Evolutionary conservation across 1,284 basidiomycete species (phyloP).

Genomic region (Amylostereum areolatum): DNA sequence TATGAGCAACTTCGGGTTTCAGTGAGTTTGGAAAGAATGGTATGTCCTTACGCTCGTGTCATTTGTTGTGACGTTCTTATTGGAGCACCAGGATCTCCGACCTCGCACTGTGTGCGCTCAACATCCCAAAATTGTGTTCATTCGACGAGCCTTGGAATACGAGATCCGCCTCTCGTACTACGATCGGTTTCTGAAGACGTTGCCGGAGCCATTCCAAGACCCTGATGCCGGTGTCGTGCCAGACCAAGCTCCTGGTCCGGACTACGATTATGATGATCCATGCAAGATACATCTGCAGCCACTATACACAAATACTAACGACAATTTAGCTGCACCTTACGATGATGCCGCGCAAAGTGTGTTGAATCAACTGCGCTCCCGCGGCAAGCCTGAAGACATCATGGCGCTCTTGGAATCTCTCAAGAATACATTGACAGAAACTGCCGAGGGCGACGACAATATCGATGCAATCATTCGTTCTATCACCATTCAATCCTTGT

Average conservation of each 20-base stretch:
- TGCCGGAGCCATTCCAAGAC: constrained; percentile 77
- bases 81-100: constrained; percentile 76
- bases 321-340: constrained; percentile 72
- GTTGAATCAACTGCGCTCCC: constrained; percentile 74
- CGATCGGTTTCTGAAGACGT: constrained; percentile 86
- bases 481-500: constrained; percentile 84
- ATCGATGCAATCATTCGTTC: constrained; percentile 68
- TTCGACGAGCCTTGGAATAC: constrained; percentile 83
- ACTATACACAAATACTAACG: too few species aligned
- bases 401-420: constrained; percentile 71
- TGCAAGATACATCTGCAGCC: constrained; percentile 16
- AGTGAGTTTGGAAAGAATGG: constrained; percentile 99
- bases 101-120: constrained; percentile 57
- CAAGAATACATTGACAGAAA: constrained; percentile 52
- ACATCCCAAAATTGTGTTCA: constrained; percentile 86
- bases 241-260: constrained; percentile 74
- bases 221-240: constrained; percentile 64
- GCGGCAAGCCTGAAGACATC: constrained; percentile 75
- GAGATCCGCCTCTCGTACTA: constrained; percentile 93
- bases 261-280: constrained; percentile 80
- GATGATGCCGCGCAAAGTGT: constrained; percentile 79
- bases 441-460: constrained; percentile 49
- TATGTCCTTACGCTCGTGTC: too few species aligned
- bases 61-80: constrained; percentile 1
- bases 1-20: constrained; percentile 96